Percentiles rank a stretch among this genome's conserved stretches.
Evolutionary conservation across 805 yeast species (phyloP).

Genomic region (Pichia ethanolica): DNA sequence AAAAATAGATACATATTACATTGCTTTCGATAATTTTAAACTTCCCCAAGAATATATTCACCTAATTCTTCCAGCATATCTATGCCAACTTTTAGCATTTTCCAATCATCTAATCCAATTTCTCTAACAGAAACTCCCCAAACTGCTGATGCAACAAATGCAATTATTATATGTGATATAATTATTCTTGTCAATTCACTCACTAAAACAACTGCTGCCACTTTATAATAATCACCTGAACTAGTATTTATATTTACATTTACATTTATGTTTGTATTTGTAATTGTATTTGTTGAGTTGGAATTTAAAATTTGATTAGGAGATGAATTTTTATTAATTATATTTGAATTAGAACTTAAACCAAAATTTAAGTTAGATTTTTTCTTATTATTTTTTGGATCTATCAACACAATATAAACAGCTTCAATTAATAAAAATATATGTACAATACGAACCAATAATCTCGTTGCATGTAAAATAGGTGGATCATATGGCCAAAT

Average conservation of each 20-base stretch:
- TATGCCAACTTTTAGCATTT: slow-evolving; percentile 18
- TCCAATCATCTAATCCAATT: slow-evolving; percentile 20
- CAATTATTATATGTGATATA: slow-evolving; percentile 17
- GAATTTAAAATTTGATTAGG: too few species aligned
- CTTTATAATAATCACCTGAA: slow-evolving; percentile 24
- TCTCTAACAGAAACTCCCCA: slow-evolving; percentile 14
- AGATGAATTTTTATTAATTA: too few species aligned
- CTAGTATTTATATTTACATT: not conserved
- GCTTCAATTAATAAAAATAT: slow-evolving; percentile 27
- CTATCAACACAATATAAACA: slow-evolving; percentile 24
- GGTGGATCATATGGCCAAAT: slow-evolving; percentile 96
- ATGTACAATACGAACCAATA: slow-evolving; percentile 26
- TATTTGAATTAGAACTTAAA: too few species aligned
- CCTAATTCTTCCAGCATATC: slow-evolving; percentile 19
- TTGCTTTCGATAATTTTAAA: not conserved
- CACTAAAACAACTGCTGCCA: slow-evolving; percentile 19
- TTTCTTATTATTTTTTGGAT: slow-evolving; percentile 7
- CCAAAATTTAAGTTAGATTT: not conserved
- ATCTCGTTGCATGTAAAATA: slow-evolving; percentile 34
- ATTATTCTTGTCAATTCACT: slow-evolving; percentile 19
- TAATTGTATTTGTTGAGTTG: too few species aligned
- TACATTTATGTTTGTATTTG: too few species aligned
- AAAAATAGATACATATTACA: too few species aligned
- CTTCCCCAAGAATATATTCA: slow-evolving; percentile 4
- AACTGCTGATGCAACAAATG: slow-evolving; percentile 16